These are phyloP conservation scores for Candida sithepensis DNA, from an alignment of 805 yeast species.

Conservation along the genomic window DNA sequence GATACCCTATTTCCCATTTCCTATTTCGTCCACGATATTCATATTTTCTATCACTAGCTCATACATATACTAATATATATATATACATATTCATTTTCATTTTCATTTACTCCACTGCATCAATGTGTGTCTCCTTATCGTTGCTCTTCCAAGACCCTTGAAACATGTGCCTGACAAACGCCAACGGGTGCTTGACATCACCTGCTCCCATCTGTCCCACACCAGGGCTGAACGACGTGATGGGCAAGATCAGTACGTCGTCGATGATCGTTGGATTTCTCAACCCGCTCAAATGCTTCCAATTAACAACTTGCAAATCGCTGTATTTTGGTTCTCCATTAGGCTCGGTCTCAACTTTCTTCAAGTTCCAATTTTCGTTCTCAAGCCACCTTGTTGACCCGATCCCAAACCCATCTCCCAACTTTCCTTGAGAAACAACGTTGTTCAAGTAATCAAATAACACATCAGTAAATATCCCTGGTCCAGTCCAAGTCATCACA, in stretches of 20 bases:
- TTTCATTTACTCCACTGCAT: no score
- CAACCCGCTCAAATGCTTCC: conserved; percentile 65
- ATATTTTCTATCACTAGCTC: no score
- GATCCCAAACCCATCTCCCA: conserved; percentile 32
- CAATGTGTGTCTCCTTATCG: no score
- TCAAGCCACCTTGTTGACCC: conserved; percentile 28
- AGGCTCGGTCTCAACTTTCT: conserved; percentile 18
- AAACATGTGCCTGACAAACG: conserved; percentile 61
- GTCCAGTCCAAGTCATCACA: conserved; percentile 95
- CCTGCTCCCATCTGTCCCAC: conserved; percentile 68
- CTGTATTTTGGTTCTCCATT: conserved; percentile 22
- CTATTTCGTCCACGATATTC: no score
- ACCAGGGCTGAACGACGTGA: conserved; percentile 64
- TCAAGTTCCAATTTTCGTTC: conserved; percentile 19
- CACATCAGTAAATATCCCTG: conserved; percentile 89
- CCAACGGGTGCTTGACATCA: conserved; percentile 38
- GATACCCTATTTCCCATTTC: no score
- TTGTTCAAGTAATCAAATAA: conserved; percentile 78
- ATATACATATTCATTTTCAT: no score
- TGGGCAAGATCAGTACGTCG: conserved; percentile 70
- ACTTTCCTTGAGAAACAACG: conserved; percentile 36
- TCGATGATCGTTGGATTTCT: conserved; percentile 52
- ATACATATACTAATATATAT: no score
- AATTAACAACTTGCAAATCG: conserved; percentile 38
- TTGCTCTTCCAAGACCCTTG: conserved; percentile 70